Evolutionary conservation across 148 eudicot species (phyloP), one percentile per base, ranked within the genome.

Genomic region (Oxyria digyna): DNA sequence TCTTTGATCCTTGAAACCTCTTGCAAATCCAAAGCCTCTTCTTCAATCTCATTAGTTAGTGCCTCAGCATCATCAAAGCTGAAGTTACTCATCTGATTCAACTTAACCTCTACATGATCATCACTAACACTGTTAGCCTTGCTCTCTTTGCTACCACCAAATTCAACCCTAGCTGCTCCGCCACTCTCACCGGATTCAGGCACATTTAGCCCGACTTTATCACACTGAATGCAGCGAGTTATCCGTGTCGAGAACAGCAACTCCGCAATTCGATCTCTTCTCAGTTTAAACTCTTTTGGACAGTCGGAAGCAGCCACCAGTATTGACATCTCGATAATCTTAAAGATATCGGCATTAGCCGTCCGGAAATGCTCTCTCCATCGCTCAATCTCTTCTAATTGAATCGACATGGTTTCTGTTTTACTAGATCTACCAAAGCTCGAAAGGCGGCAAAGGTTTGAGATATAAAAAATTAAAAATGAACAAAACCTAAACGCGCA

Each of bases 1-100:
- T 83, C 83, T 40, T 95, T 95, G 75, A 91, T 88, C 87, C 97
- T 88, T 74, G 87, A 69, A 31, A 87, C 89, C 82, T 95, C 96
- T 7, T 77, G 81, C 79, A 77, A 63, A 72, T 80, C 66, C 72
- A 74, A 85, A 10, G 75, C 78, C 69, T 85, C 87, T 35, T 88
- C 84, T 55, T 91, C 99, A 74, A 95, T 82, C 78, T 84, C 87
- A 80, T 95, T 83, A 50, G 81, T 91, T 71, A 95, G 79, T 59
- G 96, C 97, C 85, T 95, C 97, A 46, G 85, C 99, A 29, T 95
- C 97, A 0, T 79, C 96, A 77, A 74, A 86, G 68, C 96, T 88
- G 52, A 70, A 76, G 72, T 82, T 84, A 48, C 64, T 49, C 49
- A 67, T 42, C 29, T 80, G 81, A 69, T 85, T 79, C 46, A 66